Evolutionary conservation across 2,329 filamentous ascomycete species (phyloP).

Genomic region (Aspergillus caelatus): DNA sequence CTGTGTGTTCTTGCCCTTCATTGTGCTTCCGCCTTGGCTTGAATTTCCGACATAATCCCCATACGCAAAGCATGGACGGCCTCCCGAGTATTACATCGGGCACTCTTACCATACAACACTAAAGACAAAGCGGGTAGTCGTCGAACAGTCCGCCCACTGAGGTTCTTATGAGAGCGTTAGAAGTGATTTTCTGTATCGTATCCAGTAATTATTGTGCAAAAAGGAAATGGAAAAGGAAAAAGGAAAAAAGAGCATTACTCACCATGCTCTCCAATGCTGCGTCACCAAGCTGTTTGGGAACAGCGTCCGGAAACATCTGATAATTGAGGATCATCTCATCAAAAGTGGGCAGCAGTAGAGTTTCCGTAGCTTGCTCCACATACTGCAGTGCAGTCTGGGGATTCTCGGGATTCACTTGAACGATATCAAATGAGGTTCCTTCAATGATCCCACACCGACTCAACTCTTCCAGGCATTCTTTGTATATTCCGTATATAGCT

Average conservation of each 20-base stretch:
- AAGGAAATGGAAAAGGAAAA: background rate
- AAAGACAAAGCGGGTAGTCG: slow-evolving; percentile 46
- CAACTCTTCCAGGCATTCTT: slow-evolving; percentile 51
- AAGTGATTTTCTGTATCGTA: background rate
- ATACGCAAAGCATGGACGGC: slow-evolving; percentile 42
- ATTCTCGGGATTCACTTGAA: slow-evolving; percentile 26
- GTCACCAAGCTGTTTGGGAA: slow-evolving; percentile 32
- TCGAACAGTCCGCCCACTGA: slow-evolving; percentile 48
- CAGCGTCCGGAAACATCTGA: slow-evolving; percentile 29
- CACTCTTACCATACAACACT: slow-evolving; percentile 41
- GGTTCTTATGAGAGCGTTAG: slow-evolving; percentile 25
- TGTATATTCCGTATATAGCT: slow-evolving; percentile 53
- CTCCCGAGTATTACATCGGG: slow-evolving; percentile 37
- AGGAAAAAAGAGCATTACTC: slow-evolving; percentile 12
- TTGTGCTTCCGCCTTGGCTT: slow-evolving; percentile 22
- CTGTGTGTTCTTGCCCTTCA: slow-evolving; percentile 3
- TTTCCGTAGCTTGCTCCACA: slow-evolving; percentile 25
- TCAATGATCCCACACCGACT: slow-evolving; percentile 40
- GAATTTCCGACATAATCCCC: slow-evolving; percentile 38
- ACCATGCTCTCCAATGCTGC: slow-evolving; percentile 32
- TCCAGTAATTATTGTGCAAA: background rate
- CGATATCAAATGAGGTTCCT: slow-evolving; percentile 30
- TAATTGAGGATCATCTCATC: slow-evolving; percentile 35
- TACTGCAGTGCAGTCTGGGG: slow-evolving; percentile 32
- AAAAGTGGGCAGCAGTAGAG: slow-evolving; percentile 27